A percentile compares a stretch with the other conserved stretches of the same genome.
These are phyloP conservation scores for Camelina laxa DNA, from an alignment of 345 rosid species.

Conservation along the genomic window DNA sequence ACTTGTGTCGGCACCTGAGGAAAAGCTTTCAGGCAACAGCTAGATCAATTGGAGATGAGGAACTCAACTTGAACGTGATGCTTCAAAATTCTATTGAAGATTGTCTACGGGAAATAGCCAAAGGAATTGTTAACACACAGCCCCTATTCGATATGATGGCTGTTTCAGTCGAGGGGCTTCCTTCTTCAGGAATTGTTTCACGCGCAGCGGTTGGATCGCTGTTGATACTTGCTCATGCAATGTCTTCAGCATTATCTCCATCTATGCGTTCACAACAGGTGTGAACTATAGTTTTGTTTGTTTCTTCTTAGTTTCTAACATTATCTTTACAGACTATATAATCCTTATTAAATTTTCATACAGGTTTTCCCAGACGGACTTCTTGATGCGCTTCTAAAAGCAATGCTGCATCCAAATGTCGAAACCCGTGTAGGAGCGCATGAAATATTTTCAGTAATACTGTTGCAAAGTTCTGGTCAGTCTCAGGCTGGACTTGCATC, in stretches of 20 bases:
- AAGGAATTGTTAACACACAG: constrained; percentile 72
- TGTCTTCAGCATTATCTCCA: constrained; percentile 57
- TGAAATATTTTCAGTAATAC: constrained; percentile 82
- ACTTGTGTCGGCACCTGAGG: constrained; percentile 92
- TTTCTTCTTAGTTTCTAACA: constrained; percentile 3
- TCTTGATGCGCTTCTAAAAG: constrained; percentile 78
- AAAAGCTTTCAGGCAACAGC: constrained; percentile 83
- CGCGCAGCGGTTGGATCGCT: constrained; percentile 78
- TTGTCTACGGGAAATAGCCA: constrained; percentile 88
- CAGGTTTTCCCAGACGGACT: constrained; percentile 87
- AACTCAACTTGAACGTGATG: constrained; percentile 59
- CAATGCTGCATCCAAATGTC: constrained; percentile 84
- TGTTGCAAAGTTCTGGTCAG: constrained; percentile 62
- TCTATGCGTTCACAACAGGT: constrained; percentile 74
- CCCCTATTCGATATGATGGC: constrained; percentile 83
- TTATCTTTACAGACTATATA: constrained; percentile 6
- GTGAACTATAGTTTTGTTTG: constrained; percentile 44
- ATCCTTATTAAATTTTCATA: background rate
- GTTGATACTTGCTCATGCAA: constrained; percentile 80
- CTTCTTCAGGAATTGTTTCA: constrained; percentile 77
- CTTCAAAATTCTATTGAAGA: constrained; percentile 93
- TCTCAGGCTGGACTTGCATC: constrained; percentile 61
- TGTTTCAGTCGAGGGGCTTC: constrained; percentile 78
- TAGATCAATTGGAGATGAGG: constrained; percentile 71
- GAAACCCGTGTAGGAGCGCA: constrained; percentile 90